Base-by-base conservation (phyloP, 2,329 filamentous ascomycete genomes). In the Venturiaceae sp. region DNA sequence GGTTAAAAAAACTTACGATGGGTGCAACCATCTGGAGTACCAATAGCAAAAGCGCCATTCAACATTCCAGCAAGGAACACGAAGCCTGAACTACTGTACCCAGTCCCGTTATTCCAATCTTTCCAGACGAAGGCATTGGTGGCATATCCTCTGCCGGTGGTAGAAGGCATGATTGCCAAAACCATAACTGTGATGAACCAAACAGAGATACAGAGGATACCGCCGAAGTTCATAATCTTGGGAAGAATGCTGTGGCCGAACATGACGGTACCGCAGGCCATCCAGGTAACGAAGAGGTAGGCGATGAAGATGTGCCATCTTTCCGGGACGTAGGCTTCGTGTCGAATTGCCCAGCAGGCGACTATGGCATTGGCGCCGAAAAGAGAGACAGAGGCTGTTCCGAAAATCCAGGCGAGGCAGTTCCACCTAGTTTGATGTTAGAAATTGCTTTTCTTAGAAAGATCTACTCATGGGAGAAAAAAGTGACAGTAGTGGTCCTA, bases 21-120 rank as follows among this genome's bases (percentile, higher is more conserved):
- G 1, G 83, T 83, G 2, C 83, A 80, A 52, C 82, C 81, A 65
- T 88, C 86, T 30, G 68, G 69, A 19, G n/a, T 47, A 6, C 85
- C 86, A 11, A 88, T 81, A 44, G 81, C 80, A 66, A 82, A 89
- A 3, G 85, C 85, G 13, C 84, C 86, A 64, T 89, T 89, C 26
- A 87, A 74, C 68, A 87, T 84, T n/a, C 84, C 84, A 0, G 81
- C 72, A 26, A 86, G 71, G 62, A 87, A 87, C 2, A 83, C 83
- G 21, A 87, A 80, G 14, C 83, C 83, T 47, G 81, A 74, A 56
- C 73, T 78, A 1, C 62, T 63, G 62, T 72, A 78, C 0, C 77
- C 76, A 0, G 76, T 74, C 57, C 71, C 66, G 58, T 79, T 78
- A 52, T 54, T 37, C 71, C 74, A 79, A 5, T 77, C 71, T 11